Evolutionary conservation across 257 asterid species (phyloP).

Genomic region (Nicotiana attenuata): DNA sequence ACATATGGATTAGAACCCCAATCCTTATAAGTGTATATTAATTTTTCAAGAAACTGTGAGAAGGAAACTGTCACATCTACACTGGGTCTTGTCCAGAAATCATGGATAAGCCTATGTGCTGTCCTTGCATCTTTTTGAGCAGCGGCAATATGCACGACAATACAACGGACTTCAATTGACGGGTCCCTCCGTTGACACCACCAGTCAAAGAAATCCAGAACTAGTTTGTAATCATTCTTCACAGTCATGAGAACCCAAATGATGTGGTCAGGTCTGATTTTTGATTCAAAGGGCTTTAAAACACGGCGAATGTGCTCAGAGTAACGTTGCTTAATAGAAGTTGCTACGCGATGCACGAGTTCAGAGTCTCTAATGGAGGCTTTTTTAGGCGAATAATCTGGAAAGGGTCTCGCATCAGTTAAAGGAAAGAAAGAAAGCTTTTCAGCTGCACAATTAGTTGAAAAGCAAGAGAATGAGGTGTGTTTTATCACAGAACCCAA

Average conservation of each 20-base stretch:
- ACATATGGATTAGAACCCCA: slow-evolving; percentile 85
- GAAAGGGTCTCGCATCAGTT: slow-evolving; percentile 52
- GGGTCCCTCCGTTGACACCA: slow-evolving; percentile 64
- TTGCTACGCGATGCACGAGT: slow-evolving; percentile 58
- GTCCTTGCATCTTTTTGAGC: slow-evolving; percentile 48
- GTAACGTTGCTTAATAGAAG: slow-evolving; percentile 64
- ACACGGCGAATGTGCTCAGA: slow-evolving; percentile 50
- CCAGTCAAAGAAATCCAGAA: slow-evolving; percentile 67
- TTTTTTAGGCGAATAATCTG: slow-evolving; percentile 74
- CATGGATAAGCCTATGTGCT: slow-evolving; percentile 44
- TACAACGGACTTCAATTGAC: slow-evolving; percentile 79
- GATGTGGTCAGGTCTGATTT: slow-evolving; percentile 71
- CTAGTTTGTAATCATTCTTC: slow-evolving; percentile 60
- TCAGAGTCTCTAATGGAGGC: slow-evolving; percentile 72
- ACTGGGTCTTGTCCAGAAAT: slow-evolving; percentile 42
- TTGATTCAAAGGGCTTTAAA: slow-evolving; percentile 65
- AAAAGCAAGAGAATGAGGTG: slow-evolving; percentile 21
- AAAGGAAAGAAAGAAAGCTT: slow-evolving; percentile 28
- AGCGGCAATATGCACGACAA: slow-evolving; percentile 62
- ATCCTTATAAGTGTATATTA: slow-evolving; percentile 74
- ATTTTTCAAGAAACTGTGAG: slow-evolving; percentile 58
- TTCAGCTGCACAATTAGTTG: slow-evolving; percentile 24
- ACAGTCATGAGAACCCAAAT: slow-evolving; percentile 85
- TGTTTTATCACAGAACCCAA: slow-evolving; percentile 28
- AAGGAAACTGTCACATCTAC: slow-evolving; percentile 32